Base-by-base conservation (phyloP, 495 filamentous ascomycete genomes). In the Aspergillus coremiiformis region DNA sequence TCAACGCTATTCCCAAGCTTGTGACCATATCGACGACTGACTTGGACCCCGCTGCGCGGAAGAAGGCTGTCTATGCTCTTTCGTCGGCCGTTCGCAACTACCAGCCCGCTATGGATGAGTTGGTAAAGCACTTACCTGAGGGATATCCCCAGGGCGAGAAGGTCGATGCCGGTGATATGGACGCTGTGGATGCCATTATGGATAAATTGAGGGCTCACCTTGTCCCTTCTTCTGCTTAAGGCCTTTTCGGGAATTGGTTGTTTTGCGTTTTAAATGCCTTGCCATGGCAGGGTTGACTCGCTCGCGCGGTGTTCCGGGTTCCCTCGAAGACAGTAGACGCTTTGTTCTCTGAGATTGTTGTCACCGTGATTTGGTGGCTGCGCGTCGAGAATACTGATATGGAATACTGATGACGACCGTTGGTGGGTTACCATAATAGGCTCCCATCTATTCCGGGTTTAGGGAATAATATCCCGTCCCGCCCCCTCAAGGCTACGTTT, bases 31-130 rank as follows among this genome's bases (percentile, higher is more conserved):
- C 86, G 14, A 72, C 78, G 8, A 65, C 72, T 39, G 85, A 85
- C 52, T 56, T 66, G 1, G 79, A 84, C 63, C 68, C 77, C 33
- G 73, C 69, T 32, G 84, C 90, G n/a, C 78, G 92, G 58, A 82
- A 86, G 64, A 97, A 96, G 75, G 86, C 90, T 10, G 73, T 94
- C 22, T 89, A 86, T 61, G 94, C 94, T 22, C 74, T 98, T 15
- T 95, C 89, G 50, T 87, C 80, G 19, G 86, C 78, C 0, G 78
- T 87, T 22, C 79, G 93, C 64, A 98, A 98, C 66, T 92, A 85
- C 63, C 90, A 91, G 67, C 86, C 89, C 0, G 82, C 79, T 9
- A 66, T 87, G 60, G 75, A 87, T 55, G 76, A 73, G 35, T 59
- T 75, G 8, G 66, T 87, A 63, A 84, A 86, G 61, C 68, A 71